Base-by-base conservation (phyloP, 208 protist genomes). In the Acanthamoeba rhysodes region DNA sequence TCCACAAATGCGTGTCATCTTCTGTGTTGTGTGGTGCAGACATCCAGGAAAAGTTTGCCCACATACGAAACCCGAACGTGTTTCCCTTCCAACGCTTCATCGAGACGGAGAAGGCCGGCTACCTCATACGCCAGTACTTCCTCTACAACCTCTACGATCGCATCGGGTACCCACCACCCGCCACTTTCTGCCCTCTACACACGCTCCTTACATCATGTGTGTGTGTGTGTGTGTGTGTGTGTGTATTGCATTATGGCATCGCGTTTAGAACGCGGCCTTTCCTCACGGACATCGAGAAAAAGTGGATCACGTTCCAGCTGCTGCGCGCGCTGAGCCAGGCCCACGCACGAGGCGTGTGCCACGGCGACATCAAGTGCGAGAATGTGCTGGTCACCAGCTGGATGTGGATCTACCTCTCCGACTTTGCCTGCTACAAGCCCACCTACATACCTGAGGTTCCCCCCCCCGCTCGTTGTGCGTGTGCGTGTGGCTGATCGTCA, bases 361-460 rank as follows among this genome's bases (percentile, higher is more conserved):
- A 98, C 87, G 97, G 97, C 16, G 97, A 98, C 88, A 97, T 98
- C 66, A 97, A 97, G 53, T 74, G 88, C 14, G 96, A 97, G 70
- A 98, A 98, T 78, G 90, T 98, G 16, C 92, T 98, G 59, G 48
- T 97, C 4, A 98, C 97, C 6, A 97, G 80, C 29, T 97, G 91
- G 66, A 95, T 96, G 82, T 98, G 96, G 97, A 85, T 97, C 24
- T 96, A 95, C 37, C 72, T 98, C 1, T 53, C 96, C 27, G 97
- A 98, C 64, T 98, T 97, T 94, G 96, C 97, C 22, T 72, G 45
- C 16, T 98, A 96, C 80, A 98, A 98, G 62, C 97, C 97, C 9
- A 95, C 95, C 4, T 96, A 66, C 80, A 53, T 96, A 62, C 94
- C 97, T 1, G 95, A 97, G 20, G 96, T 96, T 20, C 34, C 90